Conservation (phyloP, 331 rosid genomes). For the Pyracantha coccinea region DNA sequence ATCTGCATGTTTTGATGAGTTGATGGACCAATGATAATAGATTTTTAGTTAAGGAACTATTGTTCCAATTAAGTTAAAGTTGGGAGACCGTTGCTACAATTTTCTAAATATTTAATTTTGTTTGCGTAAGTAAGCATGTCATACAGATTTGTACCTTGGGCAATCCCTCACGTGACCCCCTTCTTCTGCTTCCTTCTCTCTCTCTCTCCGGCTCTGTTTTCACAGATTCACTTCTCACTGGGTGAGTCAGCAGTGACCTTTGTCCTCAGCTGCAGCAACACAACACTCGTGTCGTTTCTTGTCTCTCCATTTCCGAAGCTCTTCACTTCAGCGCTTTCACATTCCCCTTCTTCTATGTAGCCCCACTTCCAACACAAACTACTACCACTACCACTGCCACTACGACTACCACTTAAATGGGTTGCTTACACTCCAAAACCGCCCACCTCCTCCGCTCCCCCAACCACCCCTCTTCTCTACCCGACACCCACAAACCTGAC, state of each 20-base stretch:
- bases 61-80: too few species aligned
- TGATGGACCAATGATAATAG: too few species aligned
- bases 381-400: not conserved
- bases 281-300: not conserved
- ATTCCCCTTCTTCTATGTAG: conserved; percentile 28
- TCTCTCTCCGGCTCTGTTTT: not conserved
- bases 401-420: conserved; percentile 29
- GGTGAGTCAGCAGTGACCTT: not conserved
- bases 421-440: conserved; percentile 68
- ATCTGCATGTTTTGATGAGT: too few species aligned
- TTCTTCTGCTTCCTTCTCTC: not conserved
- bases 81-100: too few species aligned
- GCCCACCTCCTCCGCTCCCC: conserved; percentile 45
- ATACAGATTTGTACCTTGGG: too few species aligned
- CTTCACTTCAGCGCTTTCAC: not conserved
- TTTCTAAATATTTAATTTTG: too few species aligned
- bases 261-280: not conserved
- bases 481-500: conserved; percentile 39
- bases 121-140: too few species aligned
- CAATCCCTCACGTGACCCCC: too few species aligned
- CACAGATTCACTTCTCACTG: not conserved
- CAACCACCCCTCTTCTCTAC: conserved; percentile 46
- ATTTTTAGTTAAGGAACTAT: too few species aligned
- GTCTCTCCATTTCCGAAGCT: not conserved
- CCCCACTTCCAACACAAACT: not conserved